A percentile compares a stretch with the other conserved stretches of the same genome.
These are phyloP conservation scores for Candida parachauliodes DNA, from an alignment of 805 yeast genomes.

Conservation along the genomic window DNA sequence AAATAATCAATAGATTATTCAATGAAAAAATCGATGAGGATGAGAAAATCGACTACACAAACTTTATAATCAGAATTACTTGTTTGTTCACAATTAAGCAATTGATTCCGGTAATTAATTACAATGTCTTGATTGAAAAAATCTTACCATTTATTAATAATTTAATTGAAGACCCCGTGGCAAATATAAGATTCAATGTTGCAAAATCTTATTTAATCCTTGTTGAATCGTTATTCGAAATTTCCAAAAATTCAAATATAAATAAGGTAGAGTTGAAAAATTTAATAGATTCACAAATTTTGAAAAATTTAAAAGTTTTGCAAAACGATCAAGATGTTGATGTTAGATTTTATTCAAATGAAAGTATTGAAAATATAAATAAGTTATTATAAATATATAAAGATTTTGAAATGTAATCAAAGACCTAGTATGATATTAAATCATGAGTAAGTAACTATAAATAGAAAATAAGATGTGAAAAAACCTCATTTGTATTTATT, in stretches of 20 bases:
- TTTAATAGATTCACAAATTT: conserved; percentile 42
- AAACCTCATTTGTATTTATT: too few species aligned
- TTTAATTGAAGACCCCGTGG: conserved; percentile 76
- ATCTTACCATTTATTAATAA: conserved; percentile 77
- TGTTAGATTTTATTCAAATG: conserved; percentile 79
- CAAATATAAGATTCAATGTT: conserved; percentile 92
- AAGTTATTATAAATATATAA: conserved; percentile 15
- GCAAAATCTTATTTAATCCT: conserved; percentile 76
- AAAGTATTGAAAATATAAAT: conserved; percentile 40
- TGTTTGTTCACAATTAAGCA: conserved; percentile 84
- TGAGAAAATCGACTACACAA: conserved; percentile 49
- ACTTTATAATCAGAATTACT: conserved; percentile 90
- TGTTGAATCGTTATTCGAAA: conserved; percentile 46
- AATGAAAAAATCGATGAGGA: conserved; percentile 18
- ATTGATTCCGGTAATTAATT: conserved; percentile 66
- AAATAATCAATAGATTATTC: conserved; percentile 75
- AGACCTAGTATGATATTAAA: too few species aligned
- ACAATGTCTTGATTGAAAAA: conserved; percentile 53
- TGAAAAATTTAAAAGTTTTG: conserved; percentile 64
- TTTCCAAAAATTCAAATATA: conserved; percentile 11
- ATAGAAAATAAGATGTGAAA: too few species aligned
- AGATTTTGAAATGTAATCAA: too few species aligned
- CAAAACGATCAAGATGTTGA: conserved; percentile 77
- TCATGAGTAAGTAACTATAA: too few species aligned
- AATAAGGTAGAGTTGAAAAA: conserved; percentile 19